These are phyloP conservation scores for Sphaerosporella brunnea DNA, from an alignment of 495 filamentous ascomycete genomes.

Conservation along the genomic window DNA sequence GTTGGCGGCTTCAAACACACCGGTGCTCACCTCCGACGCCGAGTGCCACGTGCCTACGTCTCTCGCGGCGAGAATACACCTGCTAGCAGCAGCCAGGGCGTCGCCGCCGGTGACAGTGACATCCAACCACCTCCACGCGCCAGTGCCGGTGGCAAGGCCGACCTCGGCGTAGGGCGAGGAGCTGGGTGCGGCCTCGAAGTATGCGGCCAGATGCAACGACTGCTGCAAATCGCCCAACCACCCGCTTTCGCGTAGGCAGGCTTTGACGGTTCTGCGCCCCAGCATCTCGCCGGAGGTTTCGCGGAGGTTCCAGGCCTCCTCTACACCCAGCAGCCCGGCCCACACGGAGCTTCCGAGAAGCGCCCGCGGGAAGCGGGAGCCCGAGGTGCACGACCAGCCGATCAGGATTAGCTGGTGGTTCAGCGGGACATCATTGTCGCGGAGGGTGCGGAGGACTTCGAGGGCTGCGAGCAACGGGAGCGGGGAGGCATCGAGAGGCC, in stretches of 20 bases:
- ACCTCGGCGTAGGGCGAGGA: neutral
- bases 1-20: neutral
- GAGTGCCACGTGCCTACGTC: neutral
- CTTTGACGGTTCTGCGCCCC: neutral
- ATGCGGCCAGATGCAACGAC: neutral
- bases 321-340: neutral
- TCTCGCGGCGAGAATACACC: neutral
- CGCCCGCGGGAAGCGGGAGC: neutral
- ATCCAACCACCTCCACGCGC: neutral
- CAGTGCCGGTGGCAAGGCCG: neutral
- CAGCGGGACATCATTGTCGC: too few relatives aligned
- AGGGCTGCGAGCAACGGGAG: neutral
- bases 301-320: neutral
- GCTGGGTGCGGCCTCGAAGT: neutral
- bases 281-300: neutral
- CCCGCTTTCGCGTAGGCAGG: neutral
- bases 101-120: neutral
- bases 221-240: neutral
- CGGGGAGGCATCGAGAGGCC: neutral
- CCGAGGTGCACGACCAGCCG: neutral
- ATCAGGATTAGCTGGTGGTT: neutral
- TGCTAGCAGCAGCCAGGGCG: neutral
- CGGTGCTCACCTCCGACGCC: neutral
- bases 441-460: neutral
- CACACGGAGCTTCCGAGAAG: neutral